These are phyloP conservation scores for Suillus decipiens DNA, from an alignment of 768 basidiomycete species.

Conservation along the genomic window DNA sequence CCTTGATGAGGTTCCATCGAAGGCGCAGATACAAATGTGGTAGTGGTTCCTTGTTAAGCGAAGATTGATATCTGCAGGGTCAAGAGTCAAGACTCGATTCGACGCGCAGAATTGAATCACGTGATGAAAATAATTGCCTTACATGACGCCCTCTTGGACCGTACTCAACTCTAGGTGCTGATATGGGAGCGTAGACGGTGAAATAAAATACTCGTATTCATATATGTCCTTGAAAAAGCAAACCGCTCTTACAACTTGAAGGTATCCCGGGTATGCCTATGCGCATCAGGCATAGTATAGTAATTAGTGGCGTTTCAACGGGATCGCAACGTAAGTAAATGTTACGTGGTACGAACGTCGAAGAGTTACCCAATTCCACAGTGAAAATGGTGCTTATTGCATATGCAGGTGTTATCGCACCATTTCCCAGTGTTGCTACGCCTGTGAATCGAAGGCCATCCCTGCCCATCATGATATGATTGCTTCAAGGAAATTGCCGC, in stretches of 20 bases:
- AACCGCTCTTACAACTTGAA: no score
- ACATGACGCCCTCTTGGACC: no score
- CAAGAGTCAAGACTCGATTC: neutral
- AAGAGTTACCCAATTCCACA: neutral
- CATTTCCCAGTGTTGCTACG: neutral
- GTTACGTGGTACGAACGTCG: neutral
- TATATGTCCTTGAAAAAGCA: no score
- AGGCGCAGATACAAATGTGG: neutral
- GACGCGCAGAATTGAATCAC: slow-evolving; percentile 16
- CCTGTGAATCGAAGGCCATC: neutral
- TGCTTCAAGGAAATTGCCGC: neutral
- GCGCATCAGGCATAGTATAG: no score
- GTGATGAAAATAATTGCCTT: slow-evolving; percentile 12
- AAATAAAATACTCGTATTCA: no score
- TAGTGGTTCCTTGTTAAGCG: slow-evolving; percentile 5
- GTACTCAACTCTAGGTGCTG: no score
- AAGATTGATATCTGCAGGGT: neutral
- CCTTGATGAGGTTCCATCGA: slow-evolving; percentile 9
- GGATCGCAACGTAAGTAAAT: neutral
- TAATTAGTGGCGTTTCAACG: no score
- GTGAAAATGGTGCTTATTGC: neutral
- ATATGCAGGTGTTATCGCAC: neutral
- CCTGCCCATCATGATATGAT: neutral
- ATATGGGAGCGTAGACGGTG: no score
- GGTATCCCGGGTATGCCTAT: no score